These are phyloP conservation scores for Pinus tabuliformis DNA, from an alignment of 75 land plant species.

Conservation along the genomic window DNA sequence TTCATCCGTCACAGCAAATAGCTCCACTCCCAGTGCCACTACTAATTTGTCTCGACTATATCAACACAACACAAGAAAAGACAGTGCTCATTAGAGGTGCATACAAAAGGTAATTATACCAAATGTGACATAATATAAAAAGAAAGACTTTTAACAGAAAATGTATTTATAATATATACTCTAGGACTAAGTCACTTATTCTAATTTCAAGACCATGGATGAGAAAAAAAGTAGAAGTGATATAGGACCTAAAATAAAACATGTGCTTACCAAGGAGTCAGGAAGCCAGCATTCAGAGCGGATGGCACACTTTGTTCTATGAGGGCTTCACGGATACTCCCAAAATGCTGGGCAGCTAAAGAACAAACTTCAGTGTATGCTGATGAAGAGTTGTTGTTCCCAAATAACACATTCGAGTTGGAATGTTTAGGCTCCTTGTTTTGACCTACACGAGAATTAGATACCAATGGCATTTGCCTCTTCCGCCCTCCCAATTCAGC, in stretches of 20 bases:
- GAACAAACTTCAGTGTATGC: slow-evolving; percentile 76
- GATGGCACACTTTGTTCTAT: slow-evolving; percentile 77
- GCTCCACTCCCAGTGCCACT: slow-evolving; percentile 65
- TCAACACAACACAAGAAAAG: slow-evolving; percentile 6
- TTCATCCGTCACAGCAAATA: slow-evolving; percentile 84
- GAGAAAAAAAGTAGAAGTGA: slow-evolving; percentile 6
- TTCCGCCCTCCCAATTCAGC: slow-evolving; percentile 49
- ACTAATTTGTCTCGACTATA: slow-evolving; percentile 70
- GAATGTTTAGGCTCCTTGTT: slow-evolving; percentile 6
- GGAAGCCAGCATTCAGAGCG: slow-evolving; percentile 80
- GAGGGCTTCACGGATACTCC: slow-evolving; percentile 80
- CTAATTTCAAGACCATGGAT: neutral
- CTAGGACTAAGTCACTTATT: neutral
- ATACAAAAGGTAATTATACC: neutral
- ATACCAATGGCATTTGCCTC: slow-evolving; percentile 24
- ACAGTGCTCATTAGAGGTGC: neutral
- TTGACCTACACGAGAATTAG: slow-evolving; percentile 8
- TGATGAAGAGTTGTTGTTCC: slow-evolving; percentile 29
- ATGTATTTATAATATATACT: neutral
- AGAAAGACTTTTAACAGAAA: neutral
- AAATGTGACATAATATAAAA: neutral
- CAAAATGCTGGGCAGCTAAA: slow-evolving; percentile 77
- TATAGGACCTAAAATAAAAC: neutral
- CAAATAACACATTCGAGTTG: slow-evolving; percentile 6
- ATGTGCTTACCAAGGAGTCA: slow-evolving; percentile 76